Percentiles rank a stretch among this genome's conserved stretches.
phyloP scores from a whole-genome alignment of 257 asterid genomes.

The Apocynum venetum region DNA sequence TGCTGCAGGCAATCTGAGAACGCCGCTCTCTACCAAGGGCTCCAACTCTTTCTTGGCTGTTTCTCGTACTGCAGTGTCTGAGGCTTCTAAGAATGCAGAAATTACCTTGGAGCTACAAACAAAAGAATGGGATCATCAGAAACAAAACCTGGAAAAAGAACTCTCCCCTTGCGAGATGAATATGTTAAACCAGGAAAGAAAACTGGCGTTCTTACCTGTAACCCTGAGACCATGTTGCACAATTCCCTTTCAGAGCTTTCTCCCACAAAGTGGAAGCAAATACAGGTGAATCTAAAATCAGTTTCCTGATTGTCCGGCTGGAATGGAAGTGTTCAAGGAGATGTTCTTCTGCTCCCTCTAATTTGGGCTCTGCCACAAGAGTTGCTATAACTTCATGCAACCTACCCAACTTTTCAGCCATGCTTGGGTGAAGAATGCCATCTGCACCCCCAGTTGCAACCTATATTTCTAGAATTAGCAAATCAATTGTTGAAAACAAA shows the following conservation, averaged over 20 bases:
- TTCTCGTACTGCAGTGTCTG: slow-evolving; percentile 40
- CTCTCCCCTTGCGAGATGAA: not conserved
- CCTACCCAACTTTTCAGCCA: slow-evolving; percentile 51
- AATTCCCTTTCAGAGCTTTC: slow-evolving; percentile 68
- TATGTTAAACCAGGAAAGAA: not conserved
- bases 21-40: slow-evolving; percentile 58
- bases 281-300: slow-evolving; percentile 67
- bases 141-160: not conserved
- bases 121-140: slow-evolving; percentile 1
- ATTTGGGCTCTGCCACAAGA: slow-evolving; percentile 58
- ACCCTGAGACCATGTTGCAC: slow-evolving; percentile 69
- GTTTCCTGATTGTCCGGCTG: slow-evolving; percentile 72
- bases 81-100: slow-evolving; percentile 56
- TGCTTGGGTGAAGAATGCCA: slow-evolving; percentile 52
- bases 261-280: slow-evolving; percentile 74
- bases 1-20: slow-evolving; percentile 39
- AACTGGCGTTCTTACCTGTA: slow-evolving; percentile 51
- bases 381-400: slow-evolving; percentile 61
- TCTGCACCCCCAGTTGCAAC: slow-evolving; percentile 76
- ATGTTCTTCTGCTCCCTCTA: slow-evolving; percentile 49
- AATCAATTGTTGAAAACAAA: not conserved
- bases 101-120: slow-evolving; percentile 56
- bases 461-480: slow-evolving; percentile 27
- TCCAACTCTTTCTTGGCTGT: slow-evolving; percentile 61
- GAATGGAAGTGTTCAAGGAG: slow-evolving; percentile 75